Percentiles rank a stretch among this genome's conserved stretches.
phyloP scores from a whole-genome alignment of 371 early-diverging fungal genomes.

The Globomyces sp. region DNA sequence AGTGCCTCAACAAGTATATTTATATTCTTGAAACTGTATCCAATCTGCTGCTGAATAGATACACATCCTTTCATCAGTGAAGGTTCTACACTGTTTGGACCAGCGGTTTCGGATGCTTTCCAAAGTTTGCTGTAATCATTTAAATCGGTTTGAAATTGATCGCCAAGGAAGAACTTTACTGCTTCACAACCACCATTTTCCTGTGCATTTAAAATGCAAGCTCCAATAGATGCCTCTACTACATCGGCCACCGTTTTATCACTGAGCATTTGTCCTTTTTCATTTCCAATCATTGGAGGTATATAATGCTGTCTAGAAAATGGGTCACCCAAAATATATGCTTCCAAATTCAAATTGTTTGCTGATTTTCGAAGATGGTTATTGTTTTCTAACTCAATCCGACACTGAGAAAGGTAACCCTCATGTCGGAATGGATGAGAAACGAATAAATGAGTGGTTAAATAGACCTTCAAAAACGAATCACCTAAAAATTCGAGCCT shows the following conservation, averaged over 20 bases:
- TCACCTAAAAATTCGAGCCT: conserved; percentile 96
- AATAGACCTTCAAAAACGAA: conserved; percentile 84
- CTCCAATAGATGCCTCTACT: conserved; percentile 87
- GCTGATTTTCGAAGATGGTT: conserved; percentile 64
- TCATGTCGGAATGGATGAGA: conserved; percentile 76
- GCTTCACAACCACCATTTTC: conserved; percentile 60
- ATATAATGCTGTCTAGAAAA: conserved; percentile 32
- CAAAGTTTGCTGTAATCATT: conserved; percentile 17
- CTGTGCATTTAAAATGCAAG: conserved; percentile 65
- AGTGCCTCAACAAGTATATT: conserved; percentile 73
- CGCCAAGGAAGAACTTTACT: conserved; percentile 34
- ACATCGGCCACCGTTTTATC: conserved; percentile 88
- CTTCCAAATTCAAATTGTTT: conserved; percentile 45
- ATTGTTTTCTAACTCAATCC: conserved; percentile 37
- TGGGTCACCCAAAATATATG: conserved; percentile 36
- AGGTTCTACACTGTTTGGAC: background rate
- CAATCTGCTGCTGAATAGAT: conserved; percentile 41
- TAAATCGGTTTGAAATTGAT: conserved; percentile 30
- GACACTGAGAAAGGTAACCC: conserved; percentile 35
- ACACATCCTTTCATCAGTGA: background rate
- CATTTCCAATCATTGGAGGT: conserved; percentile 23
- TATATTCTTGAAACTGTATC: conserved; percentile 70
- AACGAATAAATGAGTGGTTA: conserved; percentile 75
- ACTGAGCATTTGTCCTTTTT: conserved; percentile 21
- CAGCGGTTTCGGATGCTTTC: background rate